Base-by-base conservation (phyloP, 2,329 filamentous ascomycete genomes). In the Aspergillus oerlinghausenensis region DNA sequence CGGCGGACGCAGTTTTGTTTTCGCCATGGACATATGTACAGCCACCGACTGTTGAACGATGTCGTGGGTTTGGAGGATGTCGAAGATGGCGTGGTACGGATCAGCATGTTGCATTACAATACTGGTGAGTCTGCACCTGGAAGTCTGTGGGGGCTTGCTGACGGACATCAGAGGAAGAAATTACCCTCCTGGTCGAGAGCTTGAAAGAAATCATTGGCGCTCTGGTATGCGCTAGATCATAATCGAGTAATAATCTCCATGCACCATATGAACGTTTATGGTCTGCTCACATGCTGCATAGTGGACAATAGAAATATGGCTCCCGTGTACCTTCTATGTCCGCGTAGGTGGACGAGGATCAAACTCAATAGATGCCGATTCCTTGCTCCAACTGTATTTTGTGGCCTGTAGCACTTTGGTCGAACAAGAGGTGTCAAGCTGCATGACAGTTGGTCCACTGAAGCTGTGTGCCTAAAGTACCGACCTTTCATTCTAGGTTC, bases 71-170 rank as follows among this genome's bases (percentile, higher is more conserved):
- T 88, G 51, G 80, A 77, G 0, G 76, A 80, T 28, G 77, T 85
- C 54, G 76, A 81, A 8, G 80, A 88, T 62, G 88, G 86, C 0
- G 82, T 90, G 8, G 80, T 88, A 4, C 79, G 88, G 60, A 84
- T 89, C n/a, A 88, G 85, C 64, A 79, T 89, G 77, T 80, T 88
- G 54, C 87, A 90, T 71, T 90, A 90, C 67, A 90, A 90, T 64
- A 88, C 85, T 2, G 67, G 82, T 84, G 66, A 77, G 82, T 79
- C 21, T 48, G 32, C 11, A 7, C 48, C 52, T 25, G 43, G 10
- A 9, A 11, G 5, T 49, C 43, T 42, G 23, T 3, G 38, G 51
- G 52, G 7, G 8, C 28, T 17, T 50, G 48, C 26, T 35, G 26
- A 28, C n/a, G 21, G 38, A 29, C 48, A 25, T 23, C 52, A 56